phyloP scores from a whole-genome alignment of 805 yeast genomes.

The Metschnikowia chrysomelidarum region DNA sequence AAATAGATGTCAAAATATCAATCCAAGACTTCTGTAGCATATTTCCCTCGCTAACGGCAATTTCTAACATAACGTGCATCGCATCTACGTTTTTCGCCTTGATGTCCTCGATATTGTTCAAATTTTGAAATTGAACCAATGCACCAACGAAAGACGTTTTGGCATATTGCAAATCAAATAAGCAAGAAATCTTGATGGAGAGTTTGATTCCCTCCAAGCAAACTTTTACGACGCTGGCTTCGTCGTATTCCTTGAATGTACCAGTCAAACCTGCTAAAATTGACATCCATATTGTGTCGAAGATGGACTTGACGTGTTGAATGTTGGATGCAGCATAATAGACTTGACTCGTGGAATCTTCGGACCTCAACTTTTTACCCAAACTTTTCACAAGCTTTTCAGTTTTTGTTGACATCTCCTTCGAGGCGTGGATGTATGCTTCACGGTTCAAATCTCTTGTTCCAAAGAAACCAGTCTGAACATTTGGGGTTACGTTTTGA shows the following conservation, averaged over 20 bases:
- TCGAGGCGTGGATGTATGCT: constrained; percentile 89
- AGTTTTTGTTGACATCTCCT: constrained; percentile 85
- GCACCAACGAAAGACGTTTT: constrained; percentile 89
- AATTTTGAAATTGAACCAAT: constrained; percentile 78
- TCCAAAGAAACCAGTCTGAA: constrained; percentile 55
- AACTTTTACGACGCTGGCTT: constrained; percentile 59
- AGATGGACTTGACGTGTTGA: constrained; percentile 89
- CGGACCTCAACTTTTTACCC: constrained; percentile 46
- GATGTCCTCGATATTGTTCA: constrained; percentile 77
- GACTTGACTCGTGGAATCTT: constrained; percentile 37
- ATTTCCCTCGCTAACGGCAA: constrained; percentile 81
- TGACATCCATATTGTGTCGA: constrained; percentile 97
- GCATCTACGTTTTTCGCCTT: constrained; percentile 80
- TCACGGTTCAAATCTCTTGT: constrained; percentile 70
- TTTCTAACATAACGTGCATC: constrained; percentile 64
- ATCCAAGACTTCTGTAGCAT: constrained; percentile 73
- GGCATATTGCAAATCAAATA: constrained; percentile 80
- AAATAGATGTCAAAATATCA: constrained; percentile 73
- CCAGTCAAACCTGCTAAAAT: constrained; percentile 91
- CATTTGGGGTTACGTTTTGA: constrained; percentile 27
- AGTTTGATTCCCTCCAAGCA: constrained; percentile 85
- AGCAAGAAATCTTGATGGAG: constrained; percentile 78
- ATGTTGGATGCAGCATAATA: constrained; percentile 83
- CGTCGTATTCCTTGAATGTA: constrained; percentile 87
- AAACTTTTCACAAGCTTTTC: constrained; percentile 75